phyloP scores from a whole-genome alignment of 2,329 filamentous ascomycete genomes.

The Sclerotinia minor region DNA sequence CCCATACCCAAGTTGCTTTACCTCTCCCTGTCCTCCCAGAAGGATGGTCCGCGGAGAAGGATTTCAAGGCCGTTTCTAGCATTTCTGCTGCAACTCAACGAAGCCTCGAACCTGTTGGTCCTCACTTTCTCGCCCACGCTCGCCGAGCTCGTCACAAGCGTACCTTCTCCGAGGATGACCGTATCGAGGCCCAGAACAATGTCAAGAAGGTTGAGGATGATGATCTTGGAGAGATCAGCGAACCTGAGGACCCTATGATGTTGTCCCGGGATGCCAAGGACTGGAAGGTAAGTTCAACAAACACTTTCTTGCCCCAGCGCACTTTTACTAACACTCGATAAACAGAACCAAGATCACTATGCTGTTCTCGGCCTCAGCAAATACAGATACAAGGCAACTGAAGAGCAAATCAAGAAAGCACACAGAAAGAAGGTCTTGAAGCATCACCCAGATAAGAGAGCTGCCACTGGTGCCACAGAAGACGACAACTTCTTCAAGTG shows the following conservation, averaged over 20 bases:
- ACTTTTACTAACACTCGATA: slow-evolving; percentile 27
- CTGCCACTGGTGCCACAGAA: slow-evolving; percentile 79
- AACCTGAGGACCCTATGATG: slow-evolving; percentile 90
- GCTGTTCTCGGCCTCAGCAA: slow-evolving; percentile 90
- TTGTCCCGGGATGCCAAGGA: slow-evolving; percentile 94
- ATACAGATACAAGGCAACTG: slow-evolving; percentile 88
- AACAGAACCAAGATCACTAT: slow-evolving; percentile 91
- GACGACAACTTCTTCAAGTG: slow-evolving; percentile 99
- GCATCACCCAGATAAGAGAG: slow-evolving; percentile 99
- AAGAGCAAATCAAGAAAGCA: slow-evolving; percentile 98
- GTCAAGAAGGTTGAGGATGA: slow-evolving; percentile 95
- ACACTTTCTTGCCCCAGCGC: not conserved
- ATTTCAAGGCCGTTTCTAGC: slow-evolving; percentile 81
- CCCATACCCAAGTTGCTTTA: slow-evolving; percentile 50
- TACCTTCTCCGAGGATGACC: slow-evolving; percentile 97
- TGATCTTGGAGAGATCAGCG: slow-evolving; percentile 87
- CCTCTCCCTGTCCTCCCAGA: slow-evolving; percentile 74
- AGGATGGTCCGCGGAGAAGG: slow-evolving; percentile 84
- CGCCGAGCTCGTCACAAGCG: slow-evolving; percentile 94
- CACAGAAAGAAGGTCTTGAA: slow-evolving; percentile 99
- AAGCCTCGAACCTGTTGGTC: slow-evolving; percentile 92
- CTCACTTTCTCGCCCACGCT: slow-evolving; percentile 96
- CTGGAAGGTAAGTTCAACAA: slow-evolving; percentile 75
- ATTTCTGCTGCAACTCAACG: slow-evolving; percentile 78
- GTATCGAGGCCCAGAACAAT: slow-evolving; percentile 90